Evolutionary conservation across 345 rosid genomes (phyloP), one percentile per base, ranked within the genome.

Genomic region (Euclidium syriacum): DNA sequence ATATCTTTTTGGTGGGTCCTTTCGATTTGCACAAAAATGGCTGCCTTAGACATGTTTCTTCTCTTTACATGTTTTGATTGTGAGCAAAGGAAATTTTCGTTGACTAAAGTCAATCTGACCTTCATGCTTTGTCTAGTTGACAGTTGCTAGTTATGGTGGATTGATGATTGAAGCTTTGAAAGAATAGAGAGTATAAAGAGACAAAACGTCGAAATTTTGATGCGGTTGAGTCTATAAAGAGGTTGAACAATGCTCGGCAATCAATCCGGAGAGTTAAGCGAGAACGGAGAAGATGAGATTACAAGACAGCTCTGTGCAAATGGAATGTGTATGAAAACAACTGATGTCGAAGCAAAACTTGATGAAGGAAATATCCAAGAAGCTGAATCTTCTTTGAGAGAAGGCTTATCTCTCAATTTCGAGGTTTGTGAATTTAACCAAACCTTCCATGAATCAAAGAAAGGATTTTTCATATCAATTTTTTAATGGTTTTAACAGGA

Each of bases 361-460:
- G 94, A 92, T 75, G 82, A 80, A 63, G 96, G 95, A 57, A 89
- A 92, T 47, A 89, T 92, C 68, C 80, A 85, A 53, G 95, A 89
- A 65, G 98, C 98, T 7, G 98, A 92, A 74, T 85, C 91, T 62
- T 92, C 94, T 39, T 68, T 92, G 18, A 82, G 96, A 39, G 96
- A 89, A 77, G 94, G 98, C 35, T 77, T 87, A 48, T 82, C 90
- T 0, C 91, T 92, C 65, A 92, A 84, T 71, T 85, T 75, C 19
- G 98, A 89, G 91, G 98, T 86, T 49, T 50, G 8, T 9, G 14
- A 33, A 16, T 36, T 35, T 4, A n/a, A n/a, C 23, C 19, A 7
- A 19, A 67, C 44, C n/a, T n/a, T 39, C 22, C 22, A 50, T 6
- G 5, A 60, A 20, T 14, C 52, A 15, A 20, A 15, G 8, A 18